phyloP scores from a whole-genome alignment of 73 alveolate genomes.

The Uronychia binucleata region DNA sequence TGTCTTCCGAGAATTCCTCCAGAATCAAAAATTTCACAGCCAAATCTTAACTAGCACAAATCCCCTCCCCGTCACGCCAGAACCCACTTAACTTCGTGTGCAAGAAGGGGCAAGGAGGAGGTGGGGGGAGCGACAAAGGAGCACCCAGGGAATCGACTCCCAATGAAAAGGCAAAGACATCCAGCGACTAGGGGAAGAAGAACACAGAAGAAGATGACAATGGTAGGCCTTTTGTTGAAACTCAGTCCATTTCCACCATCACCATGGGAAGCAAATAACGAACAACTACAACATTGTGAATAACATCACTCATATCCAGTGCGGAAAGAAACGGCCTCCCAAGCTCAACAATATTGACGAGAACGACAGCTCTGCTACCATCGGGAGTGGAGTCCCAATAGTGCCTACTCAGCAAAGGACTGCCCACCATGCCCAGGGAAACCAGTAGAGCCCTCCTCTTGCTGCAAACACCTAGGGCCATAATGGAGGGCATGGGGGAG shows the following conservation, averaged over 20 bases:
- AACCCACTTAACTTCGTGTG: background rate
- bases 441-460: too few relatives aligned
- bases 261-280: background rate
- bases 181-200: background rate
- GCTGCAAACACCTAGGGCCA: background rate
- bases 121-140: too few relatives aligned
- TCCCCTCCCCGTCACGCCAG: background rate
- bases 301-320: background rate
- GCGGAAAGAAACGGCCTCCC: slow-evolving; percentile 4
- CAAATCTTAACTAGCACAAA: background rate
- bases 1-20: background rate
- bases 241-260: background rate
- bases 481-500: background rate
- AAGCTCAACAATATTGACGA: background rate
- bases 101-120: background rate
- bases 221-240: background rate
- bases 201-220: background rate
- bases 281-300: slow-evolving; percentile 8
- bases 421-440: background rate
- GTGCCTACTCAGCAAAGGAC: background rate
- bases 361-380: background rate
- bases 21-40: background rate
- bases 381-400: background rate
- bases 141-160: background rate
- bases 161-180: background rate